A percentile compares a stretch with the other conserved stretches of the same genome.
These are phyloP conservation scores for Zygoascus biomembranicola DNA, from an alignment of 805 yeast genomes.

Conservation along the genomic window DNA sequence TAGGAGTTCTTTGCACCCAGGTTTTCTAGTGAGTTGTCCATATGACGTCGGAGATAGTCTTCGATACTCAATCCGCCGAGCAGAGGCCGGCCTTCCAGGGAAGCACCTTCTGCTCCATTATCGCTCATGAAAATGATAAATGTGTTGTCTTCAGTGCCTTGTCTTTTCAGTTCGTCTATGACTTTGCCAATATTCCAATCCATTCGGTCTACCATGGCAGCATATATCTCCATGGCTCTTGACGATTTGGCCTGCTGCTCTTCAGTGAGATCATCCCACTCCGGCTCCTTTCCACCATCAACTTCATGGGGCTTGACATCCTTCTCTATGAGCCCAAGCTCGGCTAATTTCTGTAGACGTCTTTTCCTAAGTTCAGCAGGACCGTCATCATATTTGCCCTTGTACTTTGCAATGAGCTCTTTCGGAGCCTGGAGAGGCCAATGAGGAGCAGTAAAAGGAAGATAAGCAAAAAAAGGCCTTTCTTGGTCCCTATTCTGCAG, in stretches of 20 bases:
- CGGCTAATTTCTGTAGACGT: conserved; percentile 34
- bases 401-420: conserved; percentile 39
- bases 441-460: conserved; percentile 58
- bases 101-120: conserved; percentile 58
- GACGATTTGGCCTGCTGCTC: conserved; percentile 33
- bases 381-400: conserved; percentile 41
- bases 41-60: conserved; percentile 22
- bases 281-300: conserved; percentile 28
- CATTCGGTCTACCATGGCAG: conserved; percentile 55
- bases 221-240: conserved; percentile 47
- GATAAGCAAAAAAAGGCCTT: conserved; percentile 43
- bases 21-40: conserved; percentile 38
- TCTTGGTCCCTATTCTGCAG: conserved; percentile 18
- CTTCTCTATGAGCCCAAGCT: conserved; percentile 40
- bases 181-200: conserved; percentile 47
- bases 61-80: conserved; percentile 17
- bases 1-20: conserved; percentile 43
- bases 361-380: conserved; percentile 36
- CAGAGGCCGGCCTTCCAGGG: conserved; percentile 48
- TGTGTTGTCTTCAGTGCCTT: conserved; percentile 45
- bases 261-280: conserved; percentile 37
- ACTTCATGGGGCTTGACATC: conserved; percentile 31
- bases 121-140: conserved; percentile 53
- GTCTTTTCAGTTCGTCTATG: conserved; percentile 33
- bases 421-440: conserved; percentile 60